These are phyloP conservation scores for Aspergillus sp. DNA, from an alignment of 2,329 filamentous ascomycete genomes.

Conservation along the genomic window DNA sequence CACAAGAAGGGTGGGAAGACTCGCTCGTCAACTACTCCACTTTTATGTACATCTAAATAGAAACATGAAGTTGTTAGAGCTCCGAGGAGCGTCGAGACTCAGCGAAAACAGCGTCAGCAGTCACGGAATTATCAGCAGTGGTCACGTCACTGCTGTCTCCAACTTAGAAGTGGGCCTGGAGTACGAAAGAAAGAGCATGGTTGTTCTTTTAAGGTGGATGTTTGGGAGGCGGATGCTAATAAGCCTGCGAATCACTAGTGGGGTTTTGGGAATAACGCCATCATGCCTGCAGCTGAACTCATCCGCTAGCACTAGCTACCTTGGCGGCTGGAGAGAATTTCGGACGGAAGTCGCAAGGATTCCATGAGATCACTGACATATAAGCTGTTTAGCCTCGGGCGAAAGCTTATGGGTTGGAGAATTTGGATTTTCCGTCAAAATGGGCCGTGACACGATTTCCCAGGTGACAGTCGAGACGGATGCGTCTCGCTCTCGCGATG, in stretches of 20 bases:
- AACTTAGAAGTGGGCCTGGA: background rate
- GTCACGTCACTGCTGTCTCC: background rate
- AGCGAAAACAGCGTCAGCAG: background rate
- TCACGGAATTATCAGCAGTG: background rate
- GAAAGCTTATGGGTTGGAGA: background rate
- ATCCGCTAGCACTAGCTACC: background rate
- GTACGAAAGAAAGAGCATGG: background rate
- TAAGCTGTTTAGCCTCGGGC: background rate
- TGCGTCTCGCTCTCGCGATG: background rate
- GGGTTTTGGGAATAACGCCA: background rate
- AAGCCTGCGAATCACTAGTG: background rate
- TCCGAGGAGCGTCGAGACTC: background rate
- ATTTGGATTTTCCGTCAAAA: background rate
- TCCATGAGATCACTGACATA: background rate
- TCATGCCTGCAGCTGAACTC: slow-evolving; percentile 1
- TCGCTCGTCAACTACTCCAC: background rate
- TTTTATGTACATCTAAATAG: background rate
- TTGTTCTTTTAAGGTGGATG: background rate
- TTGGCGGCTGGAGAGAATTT: background rate
- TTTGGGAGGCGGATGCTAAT: background rate
- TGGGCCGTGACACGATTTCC: background rate
- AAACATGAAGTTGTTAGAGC: background rate
- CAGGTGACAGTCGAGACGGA: background rate
- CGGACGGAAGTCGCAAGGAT: background rate
- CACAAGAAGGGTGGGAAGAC: background rate